Conservation (phyloP, 371 early-diverging fungal genomes). For the Lichtheimia hyalospora region DNA sequence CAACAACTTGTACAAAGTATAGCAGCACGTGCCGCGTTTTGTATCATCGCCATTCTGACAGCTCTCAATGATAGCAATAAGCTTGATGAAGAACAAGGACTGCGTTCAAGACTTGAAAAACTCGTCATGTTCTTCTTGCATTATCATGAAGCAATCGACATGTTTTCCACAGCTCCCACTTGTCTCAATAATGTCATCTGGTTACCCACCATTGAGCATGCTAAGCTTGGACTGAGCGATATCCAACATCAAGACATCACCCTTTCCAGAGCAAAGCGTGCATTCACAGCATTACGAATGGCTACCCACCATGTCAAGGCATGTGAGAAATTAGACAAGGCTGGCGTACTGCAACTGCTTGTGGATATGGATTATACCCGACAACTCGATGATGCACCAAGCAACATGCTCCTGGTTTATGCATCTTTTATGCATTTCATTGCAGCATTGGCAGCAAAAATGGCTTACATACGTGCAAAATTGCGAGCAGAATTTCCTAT, state of each 20-base stretch:
- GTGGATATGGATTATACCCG: constrained; percentile 8
- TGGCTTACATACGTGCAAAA: constrained; percentile 27
- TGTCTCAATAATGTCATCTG: constrained; percentile 20
- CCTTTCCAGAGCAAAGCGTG: constrained; percentile 27
- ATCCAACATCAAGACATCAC: not conserved
- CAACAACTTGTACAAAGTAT: not conserved
- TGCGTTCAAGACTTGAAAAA: constrained; percentile 16
- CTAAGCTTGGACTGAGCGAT: constrained; percentile 16
- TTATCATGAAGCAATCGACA: constrained; percentile 24
- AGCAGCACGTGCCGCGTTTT: constrained; percentile 19
- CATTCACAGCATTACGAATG: constrained; percentile 18
- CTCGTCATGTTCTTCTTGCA: constrained; percentile 26
- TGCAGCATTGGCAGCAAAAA: constrained; percentile 23
- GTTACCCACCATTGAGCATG: constrained; percentile 28
- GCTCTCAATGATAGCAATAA: constrained; percentile 8
- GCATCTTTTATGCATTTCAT: constrained; percentile 22
- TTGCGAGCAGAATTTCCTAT: constrained; percentile 21
- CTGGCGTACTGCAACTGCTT: constrained; percentile 17
- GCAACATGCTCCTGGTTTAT: constrained; percentile 16
- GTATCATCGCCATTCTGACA: constrained; percentile 17
- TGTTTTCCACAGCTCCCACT: constrained; percentile 20
- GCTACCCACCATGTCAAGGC: constrained; percentile 19
- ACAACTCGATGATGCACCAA: not conserved
- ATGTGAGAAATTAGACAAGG: constrained; percentile 25
- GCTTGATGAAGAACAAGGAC: not conserved